Conservation (phyloP, 192 early-diverging fungal species). For the Endogone sp. region DNA sequence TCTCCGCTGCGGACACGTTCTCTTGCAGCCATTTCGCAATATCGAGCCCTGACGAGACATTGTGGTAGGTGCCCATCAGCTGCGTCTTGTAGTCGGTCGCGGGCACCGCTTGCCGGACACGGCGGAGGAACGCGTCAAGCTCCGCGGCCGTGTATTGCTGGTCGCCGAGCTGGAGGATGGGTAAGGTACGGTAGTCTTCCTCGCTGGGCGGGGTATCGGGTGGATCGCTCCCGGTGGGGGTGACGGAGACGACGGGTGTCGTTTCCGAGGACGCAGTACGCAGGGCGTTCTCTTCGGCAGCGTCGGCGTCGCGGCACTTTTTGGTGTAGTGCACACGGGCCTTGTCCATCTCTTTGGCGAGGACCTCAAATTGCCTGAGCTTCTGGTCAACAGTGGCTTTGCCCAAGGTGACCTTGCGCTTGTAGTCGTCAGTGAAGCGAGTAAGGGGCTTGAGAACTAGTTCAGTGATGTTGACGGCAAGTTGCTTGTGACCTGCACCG, state of each 20-base stretch:
- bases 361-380: slow-evolving; percentile 43
- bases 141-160: slow-evolving; percentile 8
- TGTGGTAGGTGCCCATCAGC: slow-evolving; percentile 59
- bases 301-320: slow-evolving; percentile 60
- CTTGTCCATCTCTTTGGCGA: slow-evolving; percentile 41
- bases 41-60: slow-evolving; percentile 61
- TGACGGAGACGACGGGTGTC: no score
- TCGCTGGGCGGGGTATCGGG: not conserved
- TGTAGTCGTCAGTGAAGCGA: slow-evolving; percentile 37
- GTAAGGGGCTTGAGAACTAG: slow-evolving; percentile 45
- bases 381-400: slow-evolving; percentile 41
- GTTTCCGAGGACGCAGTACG: slow-evolving; percentile 5
- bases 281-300: slow-evolving; percentile 48
- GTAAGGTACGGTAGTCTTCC: not conserved
- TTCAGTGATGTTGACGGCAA: slow-evolving; percentile 34
- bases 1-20: slow-evolving; percentile 53
- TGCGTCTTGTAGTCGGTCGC: slow-evolving; percentile 64
- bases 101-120: slow-evolving; percentile 58
- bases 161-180: slow-evolving; percentile 6
- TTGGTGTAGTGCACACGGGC: slow-evolving; percentile 33
- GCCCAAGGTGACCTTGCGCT: slow-evolving; percentile 27
- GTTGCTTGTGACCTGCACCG: slow-evolving; percentile 35
- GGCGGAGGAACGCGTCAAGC: slow-evolving; percentile 23
- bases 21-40: slow-evolving; percentile 72
- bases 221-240: no score